Conservation (phyloP, 2,329 filamentous ascomycete species). For the Ramularia endophylla region DNA sequence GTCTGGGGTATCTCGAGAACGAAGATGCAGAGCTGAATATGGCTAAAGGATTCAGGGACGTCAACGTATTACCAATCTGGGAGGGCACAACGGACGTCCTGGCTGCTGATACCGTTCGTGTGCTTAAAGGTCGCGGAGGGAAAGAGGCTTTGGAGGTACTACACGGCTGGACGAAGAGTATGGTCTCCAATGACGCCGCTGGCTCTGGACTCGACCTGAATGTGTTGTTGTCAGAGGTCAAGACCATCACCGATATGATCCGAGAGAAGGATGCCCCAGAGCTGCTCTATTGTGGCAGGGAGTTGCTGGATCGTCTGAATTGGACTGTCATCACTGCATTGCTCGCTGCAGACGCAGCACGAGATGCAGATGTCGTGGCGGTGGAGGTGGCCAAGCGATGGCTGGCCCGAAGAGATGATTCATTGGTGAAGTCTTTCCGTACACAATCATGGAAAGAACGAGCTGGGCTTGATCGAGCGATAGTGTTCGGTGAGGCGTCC, state of each 20-base stretch:
- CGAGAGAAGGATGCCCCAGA: not conserved
- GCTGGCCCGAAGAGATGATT: constrained; percentile 1
- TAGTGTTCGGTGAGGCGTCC: too few species aligned
- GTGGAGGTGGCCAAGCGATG: constrained; percentile 1
- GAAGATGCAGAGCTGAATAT: constrained; percentile 60
- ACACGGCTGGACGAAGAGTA: not conserved
- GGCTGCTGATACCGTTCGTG: constrained; percentile 47
- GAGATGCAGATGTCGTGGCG: not conserved
- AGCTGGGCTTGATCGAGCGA: not conserved
- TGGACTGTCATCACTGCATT: not conserved
- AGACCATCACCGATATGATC: not conserved
- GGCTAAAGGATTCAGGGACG: constrained; percentile 60
- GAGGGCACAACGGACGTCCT: constrained; percentile 69
- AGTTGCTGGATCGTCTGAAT: not conserved
- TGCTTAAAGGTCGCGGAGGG: constrained; percentile 21
- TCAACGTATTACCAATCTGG: constrained; percentile 60
- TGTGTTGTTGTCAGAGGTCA: not conserved
- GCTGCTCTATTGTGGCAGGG: not conserved
- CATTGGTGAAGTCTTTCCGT: not conserved
- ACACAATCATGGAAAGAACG: not conserved
- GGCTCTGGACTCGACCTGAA: not conserved
- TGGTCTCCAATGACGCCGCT: not conserved
- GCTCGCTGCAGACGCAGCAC: not conserved
- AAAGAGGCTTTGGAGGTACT: constrained; percentile 1
- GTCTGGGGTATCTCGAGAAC: constrained; percentile 60